Percentiles rank a stretch among this genome's conserved stretches.
Conservation (phyloP, 768 basidiomycete genomes). For the Wakefieldia striispora region DNA sequence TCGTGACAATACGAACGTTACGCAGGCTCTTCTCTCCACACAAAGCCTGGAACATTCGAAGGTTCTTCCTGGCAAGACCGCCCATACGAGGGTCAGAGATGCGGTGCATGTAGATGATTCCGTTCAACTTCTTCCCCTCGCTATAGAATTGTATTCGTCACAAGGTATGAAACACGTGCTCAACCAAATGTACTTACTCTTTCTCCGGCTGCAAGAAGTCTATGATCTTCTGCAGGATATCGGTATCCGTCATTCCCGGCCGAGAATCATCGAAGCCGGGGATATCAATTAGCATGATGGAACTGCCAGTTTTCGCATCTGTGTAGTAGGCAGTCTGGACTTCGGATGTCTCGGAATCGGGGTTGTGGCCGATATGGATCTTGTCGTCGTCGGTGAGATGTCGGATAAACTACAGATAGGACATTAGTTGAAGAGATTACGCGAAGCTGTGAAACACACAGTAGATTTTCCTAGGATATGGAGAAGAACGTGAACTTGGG, state of each 20-base stretch:
- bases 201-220: neutral
- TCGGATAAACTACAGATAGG: slow-evolving; percentile 1
- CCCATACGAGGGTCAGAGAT: slow-evolving; percentile 44
- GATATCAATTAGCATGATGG: slow-evolving; percentile 10
- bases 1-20: slow-evolving; percentile 47
- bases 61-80: slow-evolving; percentile 40
- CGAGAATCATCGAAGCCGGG: slow-evolving; percentile 8
- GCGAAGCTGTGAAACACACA: neutral
- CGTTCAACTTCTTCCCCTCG: slow-evolving; percentile 30
- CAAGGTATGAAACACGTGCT: neutral
- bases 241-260: slow-evolving; percentile 16
- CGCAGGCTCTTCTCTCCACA: slow-evolving; percentile 41
- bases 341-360: slow-evolving; percentile 7
- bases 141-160: neutral
- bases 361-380: slow-evolving; percentile 6
- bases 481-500: neutral
- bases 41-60: slow-evolving; percentile 42
- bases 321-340: neutral
- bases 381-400: slow-evolving; percentile 3
- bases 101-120: slow-evolving; percentile 47
- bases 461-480: slow-evolving; percentile 3
- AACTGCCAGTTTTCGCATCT: neutral
- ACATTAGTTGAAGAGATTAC: neutral
- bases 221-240: slow-evolving; percentile 20
- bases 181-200: neutral